A percentile compares a stretch with the other conserved stretches of the same genome.
Evolutionary conservation across 805 yeast genomes (phyloP).

Genomic region (Candida andamanensis): DNA sequence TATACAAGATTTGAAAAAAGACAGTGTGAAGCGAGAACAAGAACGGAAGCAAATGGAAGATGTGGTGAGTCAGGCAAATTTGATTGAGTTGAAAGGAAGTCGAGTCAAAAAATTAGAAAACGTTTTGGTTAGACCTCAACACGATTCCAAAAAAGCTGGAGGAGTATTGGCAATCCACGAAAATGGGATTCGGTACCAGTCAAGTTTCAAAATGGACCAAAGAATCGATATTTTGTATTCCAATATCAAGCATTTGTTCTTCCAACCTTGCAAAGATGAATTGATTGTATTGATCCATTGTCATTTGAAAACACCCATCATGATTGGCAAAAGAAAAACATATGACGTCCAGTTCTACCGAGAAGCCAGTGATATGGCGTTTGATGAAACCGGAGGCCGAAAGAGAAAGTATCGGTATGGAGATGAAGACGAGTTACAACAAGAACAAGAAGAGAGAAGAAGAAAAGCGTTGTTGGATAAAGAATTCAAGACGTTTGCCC

Average conservation of each 20-base stretch:
- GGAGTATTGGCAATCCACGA: conserved; percentile 89
- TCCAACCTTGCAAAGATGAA: conserved; percentile 95
- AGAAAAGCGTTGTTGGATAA: conserved; percentile 86
- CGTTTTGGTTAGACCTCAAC: conserved; percentile 90
- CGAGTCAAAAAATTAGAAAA: conserved; percentile 84
- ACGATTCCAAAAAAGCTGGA: conserved; percentile 93
- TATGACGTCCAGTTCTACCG: conserved; percentile 94
- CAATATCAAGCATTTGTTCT: conserved; percentile 88
- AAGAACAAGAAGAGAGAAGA: conserved; percentile 96
- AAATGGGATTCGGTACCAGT: conserved; percentile 92
- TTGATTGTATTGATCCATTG: conserved; percentile 87
- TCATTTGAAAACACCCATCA: conserved; percentile 86
- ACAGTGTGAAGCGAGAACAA: conserved; percentile 81
- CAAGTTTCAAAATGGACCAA: conserved; percentile 79
- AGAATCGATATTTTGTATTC: conserved; percentile 82
- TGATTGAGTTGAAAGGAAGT: conserved; percentile 75
- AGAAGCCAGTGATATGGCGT: conserved; percentile 93
- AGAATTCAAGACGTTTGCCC: conserved; percentile 86
- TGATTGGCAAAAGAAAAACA: conserved; percentile 94
- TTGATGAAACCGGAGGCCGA: conserved; percentile 95
- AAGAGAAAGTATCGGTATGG: conserved; percentile 87
- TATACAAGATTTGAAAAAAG: conserved; percentile 88
- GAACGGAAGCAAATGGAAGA: conserved; percentile 91
- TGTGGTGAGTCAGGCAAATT: conserved; percentile 85
- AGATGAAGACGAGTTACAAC: conserved; percentile 97